Conservation (phyloP, 805 yeast genomes). For the Wickerhamiella azymoides region DNA sequence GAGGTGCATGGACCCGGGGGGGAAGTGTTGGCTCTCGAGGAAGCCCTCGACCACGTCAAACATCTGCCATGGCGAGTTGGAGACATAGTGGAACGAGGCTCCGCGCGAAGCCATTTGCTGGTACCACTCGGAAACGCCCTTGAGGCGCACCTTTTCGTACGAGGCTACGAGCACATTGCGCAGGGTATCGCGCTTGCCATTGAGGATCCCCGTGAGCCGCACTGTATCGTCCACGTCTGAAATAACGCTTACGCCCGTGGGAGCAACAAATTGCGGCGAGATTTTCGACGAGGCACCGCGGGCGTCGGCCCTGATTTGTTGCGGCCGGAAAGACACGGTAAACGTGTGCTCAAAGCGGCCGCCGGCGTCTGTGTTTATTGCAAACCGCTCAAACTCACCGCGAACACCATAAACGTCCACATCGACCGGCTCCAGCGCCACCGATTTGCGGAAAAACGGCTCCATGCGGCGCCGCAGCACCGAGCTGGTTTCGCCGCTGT, state of each 20-base stretch:
- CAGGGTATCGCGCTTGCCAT: constrained; percentile 73
- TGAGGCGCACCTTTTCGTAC: constrained; percentile 52
- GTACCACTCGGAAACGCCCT: constrained; percentile 66
- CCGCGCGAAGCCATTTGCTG: constrained; percentile 34
- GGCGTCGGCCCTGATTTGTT: constrained; percentile 5
- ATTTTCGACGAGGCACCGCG: constrained; percentile 7
- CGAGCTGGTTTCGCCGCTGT: too few relatives aligned
- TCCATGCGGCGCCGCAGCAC: constrained; percentile 1
- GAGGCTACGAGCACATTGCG: constrained; percentile 61
- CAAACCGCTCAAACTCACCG: constrained; percentile 11
- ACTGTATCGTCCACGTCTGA: constrained; percentile 94
- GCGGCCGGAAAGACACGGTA: constrained; percentile 15
- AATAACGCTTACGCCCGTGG: constrained; percentile 53
- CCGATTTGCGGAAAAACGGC: constrained; percentile 6
- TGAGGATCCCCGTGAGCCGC: constrained; percentile 77
- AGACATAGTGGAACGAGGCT: constrained; percentile 76
- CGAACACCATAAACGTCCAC: constrained; percentile 10
- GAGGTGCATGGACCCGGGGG: constrained; percentile 71
- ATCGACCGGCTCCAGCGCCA: background rate
- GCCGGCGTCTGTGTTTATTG: constrained; percentile 17
- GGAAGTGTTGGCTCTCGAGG: constrained; percentile 43
- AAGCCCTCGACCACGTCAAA: constrained; percentile 47
- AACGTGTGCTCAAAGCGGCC: constrained; percentile 17
- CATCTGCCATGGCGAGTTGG: constrained; percentile 90
- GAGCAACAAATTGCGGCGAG: constrained; percentile 14